Conservation (phyloP, 805 yeast species). For the Candida chauliodis region DNA sequence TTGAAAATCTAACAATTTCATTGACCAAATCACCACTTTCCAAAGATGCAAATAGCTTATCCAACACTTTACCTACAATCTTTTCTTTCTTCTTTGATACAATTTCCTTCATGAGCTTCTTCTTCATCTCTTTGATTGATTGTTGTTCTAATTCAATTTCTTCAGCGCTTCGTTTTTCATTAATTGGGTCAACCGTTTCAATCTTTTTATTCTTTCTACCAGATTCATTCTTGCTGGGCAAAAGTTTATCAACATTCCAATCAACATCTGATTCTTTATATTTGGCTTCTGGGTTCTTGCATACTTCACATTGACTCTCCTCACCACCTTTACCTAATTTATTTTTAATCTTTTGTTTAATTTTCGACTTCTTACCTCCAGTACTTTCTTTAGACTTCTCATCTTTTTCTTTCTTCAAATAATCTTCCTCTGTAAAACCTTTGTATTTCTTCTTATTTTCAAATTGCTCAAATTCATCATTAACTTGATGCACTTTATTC, state of each 20-base stretch:
- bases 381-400: neutral
- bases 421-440: neutral
- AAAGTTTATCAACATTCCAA: too few relatives aligned
- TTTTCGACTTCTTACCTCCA: neutral
- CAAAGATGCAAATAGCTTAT: conserved; percentile 21
- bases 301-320: too few relatives aligned
- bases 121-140: too few relatives aligned
- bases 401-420: neutral
- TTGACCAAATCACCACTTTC: conserved; percentile 29
- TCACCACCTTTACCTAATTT: neutral
- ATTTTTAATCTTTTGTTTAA: neutral
- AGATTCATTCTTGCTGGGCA: too few relatives aligned
- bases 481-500: too few relatives aligned
- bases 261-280: too few relatives aligned
- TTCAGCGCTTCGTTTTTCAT: too few relatives aligned
- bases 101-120: conserved; percentile 5
- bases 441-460: neutral
- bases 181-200: too few relatives aligned
- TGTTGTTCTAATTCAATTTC: too few relatives aligned
- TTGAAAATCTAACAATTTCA: conserved; percentile 22
- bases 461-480: too few relatives aligned
- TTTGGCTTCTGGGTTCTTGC: too few relatives aligned
- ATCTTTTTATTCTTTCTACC: too few relatives aligned
- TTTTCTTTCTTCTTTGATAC: conserved; percentile 8
- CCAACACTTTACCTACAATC: conserved; percentile 17